Evolutionary conservation across 2,329 filamentous ascomycete species (phyloP).

Genomic region (Chaetothyriales sp.): DNA sequence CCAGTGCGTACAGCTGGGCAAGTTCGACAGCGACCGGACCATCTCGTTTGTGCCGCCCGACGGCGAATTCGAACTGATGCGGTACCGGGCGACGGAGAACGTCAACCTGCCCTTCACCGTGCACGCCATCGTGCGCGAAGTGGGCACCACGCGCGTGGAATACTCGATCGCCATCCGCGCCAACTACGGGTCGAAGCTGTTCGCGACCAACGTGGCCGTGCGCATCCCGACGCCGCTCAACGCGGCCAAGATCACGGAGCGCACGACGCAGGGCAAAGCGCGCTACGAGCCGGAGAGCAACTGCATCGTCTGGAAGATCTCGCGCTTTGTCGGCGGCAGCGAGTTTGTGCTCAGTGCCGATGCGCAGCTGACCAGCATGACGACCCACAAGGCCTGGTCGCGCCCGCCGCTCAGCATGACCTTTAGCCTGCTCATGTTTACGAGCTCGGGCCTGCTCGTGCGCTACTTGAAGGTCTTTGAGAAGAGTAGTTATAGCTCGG

Average conservation of each 20-base stretch:
- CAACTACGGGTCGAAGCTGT: conserved; percentile 91
- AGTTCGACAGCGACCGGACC: conserved; percentile 91
- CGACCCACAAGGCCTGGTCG: conserved; percentile 94
- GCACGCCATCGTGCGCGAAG: conserved; percentile 94
- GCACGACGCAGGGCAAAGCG: conserved; percentile 88
- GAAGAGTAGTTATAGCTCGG: conserved; percentile 96
- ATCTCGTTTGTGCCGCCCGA: conserved; percentile 96
- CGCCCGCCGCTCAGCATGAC: conserved; percentile 80
- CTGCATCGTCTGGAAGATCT: conserved; percentile 98
- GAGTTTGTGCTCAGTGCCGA: conserved; percentile 93
- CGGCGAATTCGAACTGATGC: conserved; percentile 97
- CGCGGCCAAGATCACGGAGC: conserved; percentile 83
- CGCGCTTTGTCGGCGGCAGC: conserved; percentile 93
- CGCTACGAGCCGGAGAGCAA: conserved; percentile 98
- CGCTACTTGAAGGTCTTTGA: conserved; percentile 97
- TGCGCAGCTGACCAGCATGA: conserved; percentile 88
- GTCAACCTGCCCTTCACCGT: conserved; percentile 98
- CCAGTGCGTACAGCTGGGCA: conserved; percentile 93
- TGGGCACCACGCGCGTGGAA: conserved; percentile 93
- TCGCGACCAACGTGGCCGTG: conserved; percentile 90
- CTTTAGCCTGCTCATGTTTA: conserved; percentile 96
- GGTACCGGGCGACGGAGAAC: conserved; percentile 94
- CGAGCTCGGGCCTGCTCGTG: conserved; percentile 80
- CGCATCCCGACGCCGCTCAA: conserved; percentile 93
- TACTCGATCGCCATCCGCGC: conserved; percentile 96